Percentiles rank a stretch among this genome's conserved stretches.
phyloP scores from a whole-genome alignment of 768 basidiomycete genomes.

The Agaricus subrufescens region DNA sequence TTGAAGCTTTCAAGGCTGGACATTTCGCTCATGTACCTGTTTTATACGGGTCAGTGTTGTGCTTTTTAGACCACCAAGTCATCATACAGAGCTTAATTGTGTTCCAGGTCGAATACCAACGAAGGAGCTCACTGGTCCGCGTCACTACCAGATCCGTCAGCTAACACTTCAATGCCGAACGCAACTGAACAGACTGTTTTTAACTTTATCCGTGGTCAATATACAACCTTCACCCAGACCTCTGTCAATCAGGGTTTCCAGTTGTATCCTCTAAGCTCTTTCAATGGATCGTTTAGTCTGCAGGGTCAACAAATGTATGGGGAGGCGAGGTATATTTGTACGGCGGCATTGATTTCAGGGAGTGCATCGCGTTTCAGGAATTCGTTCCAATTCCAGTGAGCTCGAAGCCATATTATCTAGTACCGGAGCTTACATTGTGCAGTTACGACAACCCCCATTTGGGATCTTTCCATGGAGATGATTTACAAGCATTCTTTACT shows the following conservation, averaged over 20 bases:
- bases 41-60: slow-evolving; percentile 24
- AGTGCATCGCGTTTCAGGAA: slow-evolving; percentile 11
- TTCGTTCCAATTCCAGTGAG: slow-evolving; percentile 35
- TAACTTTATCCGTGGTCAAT: slow-evolving; percentile 39
- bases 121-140: slow-evolving; percentile 39
- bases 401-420: not conserved
- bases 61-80: too few species aligned
- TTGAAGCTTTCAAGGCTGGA: slow-evolving; percentile 34
- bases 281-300: slow-evolving; percentile 27
- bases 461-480: slow-evolving; percentile 32
- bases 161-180: slow-evolving; percentile 33
- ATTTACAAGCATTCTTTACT: slow-evolving; percentile 32
- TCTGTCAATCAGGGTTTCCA: slow-evolving; percentile 26
- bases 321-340: slow-evolving; percentile 38
- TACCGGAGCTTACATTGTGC: not conserved
- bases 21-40: slow-evolving; percentile 33
- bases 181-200: slow-evolving; percentile 35
- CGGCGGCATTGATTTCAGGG: slow-evolving; percentile 30
- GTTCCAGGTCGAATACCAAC: slow-evolving; percentile 29
- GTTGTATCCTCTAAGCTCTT: slow-evolving; percentile 31
- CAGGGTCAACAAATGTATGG: slow-evolving; percentile 44
- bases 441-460: slow-evolving; percentile 34
- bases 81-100: not conserved
- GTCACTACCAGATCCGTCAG: slow-evolving; percentile 24
- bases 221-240: slow-evolving; percentile 20